Conservation (phyloP, 306 rosid species). For the Morella rubra region DNA sequence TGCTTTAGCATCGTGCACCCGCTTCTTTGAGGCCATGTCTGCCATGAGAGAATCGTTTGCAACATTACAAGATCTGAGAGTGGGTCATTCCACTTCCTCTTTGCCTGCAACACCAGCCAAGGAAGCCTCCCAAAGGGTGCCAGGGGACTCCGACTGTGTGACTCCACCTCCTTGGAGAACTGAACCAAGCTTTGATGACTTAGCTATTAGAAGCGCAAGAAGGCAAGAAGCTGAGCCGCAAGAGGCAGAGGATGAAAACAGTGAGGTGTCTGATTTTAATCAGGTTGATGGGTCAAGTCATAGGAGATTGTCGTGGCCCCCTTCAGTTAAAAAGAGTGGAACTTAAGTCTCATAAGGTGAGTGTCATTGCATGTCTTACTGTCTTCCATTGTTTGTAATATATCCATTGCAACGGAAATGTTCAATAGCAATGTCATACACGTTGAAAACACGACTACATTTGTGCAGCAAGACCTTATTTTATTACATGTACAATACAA, state of each 20-base stretch:
- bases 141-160: constrained; percentile 50
- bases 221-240: constrained; percentile 43
- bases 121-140: constrained; percentile 53
- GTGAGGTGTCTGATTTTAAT: constrained; percentile 19
- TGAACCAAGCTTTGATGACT: constrained; percentile 60
- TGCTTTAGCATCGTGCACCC: constrained; percentile 91
- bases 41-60: constrained; percentile 97
- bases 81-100: constrained; percentile 51
- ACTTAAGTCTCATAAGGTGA: constrained; percentile 21
- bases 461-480: constrained; percentile 3
- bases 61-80: constrained; percentile 81
- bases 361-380: not conserved
- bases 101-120: constrained; percentile 54
- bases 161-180: constrained; percentile 75
- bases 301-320: constrained; percentile 56
- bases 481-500: not conserved
- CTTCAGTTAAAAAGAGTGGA: constrained; percentile 49
- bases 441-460: not conserved
- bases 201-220: constrained; percentile 49
- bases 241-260: constrained; percentile 38
- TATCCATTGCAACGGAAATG: not conserved
- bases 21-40: constrained; percentile 96
- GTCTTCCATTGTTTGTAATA: not conserved
- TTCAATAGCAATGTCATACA: not conserved
- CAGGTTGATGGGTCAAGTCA: constrained; percentile 39